Conservation (phyloP, 2,329 filamentous ascomycete species). For the Curvularia eragrostidis region DNA sequence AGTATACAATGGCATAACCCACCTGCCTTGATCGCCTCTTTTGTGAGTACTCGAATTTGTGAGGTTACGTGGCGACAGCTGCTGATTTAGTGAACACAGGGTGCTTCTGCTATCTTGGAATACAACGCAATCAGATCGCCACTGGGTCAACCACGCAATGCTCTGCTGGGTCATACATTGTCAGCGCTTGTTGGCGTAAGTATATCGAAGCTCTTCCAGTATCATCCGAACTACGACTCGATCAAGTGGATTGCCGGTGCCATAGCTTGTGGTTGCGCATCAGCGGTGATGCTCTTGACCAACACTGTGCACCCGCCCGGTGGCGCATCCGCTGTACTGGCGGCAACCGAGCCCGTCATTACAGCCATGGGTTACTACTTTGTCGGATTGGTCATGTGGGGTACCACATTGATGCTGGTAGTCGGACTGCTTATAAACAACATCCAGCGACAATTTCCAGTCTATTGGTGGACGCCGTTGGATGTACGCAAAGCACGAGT, state of each 20-base stretch:
- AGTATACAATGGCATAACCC: constrained; percentile 49
- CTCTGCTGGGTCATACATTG: constrained; percentile 55
- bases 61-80: neutral
- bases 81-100: constrained; percentile 35
- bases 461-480: constrained; percentile 58
- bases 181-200: constrained; percentile 54
- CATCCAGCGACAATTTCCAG: constrained; percentile 54
- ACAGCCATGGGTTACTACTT: constrained; percentile 56
- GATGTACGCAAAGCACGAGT: constrained; percentile 39
- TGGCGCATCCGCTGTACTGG: constrained; percentile 57
- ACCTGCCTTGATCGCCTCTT: constrained; percentile 54
- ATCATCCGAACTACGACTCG: constrained; percentile 46
- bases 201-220: constrained; percentile 55
- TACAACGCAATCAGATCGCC: constrained; percentile 57
- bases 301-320: constrained; percentile 59
- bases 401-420: constrained; percentile 51
- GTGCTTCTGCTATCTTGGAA: constrained; percentile 56
- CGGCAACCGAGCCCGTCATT: constrained; percentile 50
- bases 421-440: constrained; percentile 57
- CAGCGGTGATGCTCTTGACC: constrained; percentile 56
- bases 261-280: constrained; percentile 52
- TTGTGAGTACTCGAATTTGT: constrained; percentile 38
- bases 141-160: constrained; percentile 57
- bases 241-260: constrained; percentile 56
- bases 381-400: constrained; percentile 52